Base-by-base conservation (phyloP, 345 rosid species). In the Adansonia digitata region DNA sequence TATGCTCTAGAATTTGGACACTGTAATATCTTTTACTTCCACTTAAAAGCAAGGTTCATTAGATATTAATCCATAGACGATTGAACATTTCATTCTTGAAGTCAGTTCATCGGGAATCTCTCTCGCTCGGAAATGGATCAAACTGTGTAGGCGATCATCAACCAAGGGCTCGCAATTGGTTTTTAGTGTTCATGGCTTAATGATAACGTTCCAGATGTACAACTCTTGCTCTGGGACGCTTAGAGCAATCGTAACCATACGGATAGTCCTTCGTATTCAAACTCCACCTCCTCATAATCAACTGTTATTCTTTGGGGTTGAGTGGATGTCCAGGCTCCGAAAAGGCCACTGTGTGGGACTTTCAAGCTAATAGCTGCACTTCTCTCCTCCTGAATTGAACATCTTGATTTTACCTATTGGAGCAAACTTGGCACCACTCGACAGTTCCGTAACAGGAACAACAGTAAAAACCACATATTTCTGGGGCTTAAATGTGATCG, bases 311-410 rank as follows among this genome's bases (percentile, higher is more conserved):
- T 85, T 72, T 69, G 79, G 0, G 90, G 89, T 27, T 73, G 81
- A 40, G 72, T 48, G 15, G 57, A 69, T 48, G 72, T 27, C 29
- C 17, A 48, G 17, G 57, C 59, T 31, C 72, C 72, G 1, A 68
- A 68, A 0, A 10, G 7, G 13, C 72, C 72, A 5, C 57, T 46
- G 56, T 57, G 88, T 0, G 81, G 77, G 64, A 81, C 85, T 77
- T 79, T 86, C 74, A 89, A 55, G 68, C 34, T 29, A 4, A 81
- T 78, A 14, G 59, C 62, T 68, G 82, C 35, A 56, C 11, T 37
- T 29, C 24, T 69, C 93, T 56, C 90, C 93, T 24, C 93, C 88
- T 10, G 89, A 82, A 55, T 85, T 89, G 85, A 87, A 85, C 91
- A 87, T 89, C 83, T 85, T 78, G 59, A 79, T 7, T 12, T 87